phyloP scores from a whole-genome alignment of 192 early-diverging fungal species.

The Kappamyces sp. region DNA sequence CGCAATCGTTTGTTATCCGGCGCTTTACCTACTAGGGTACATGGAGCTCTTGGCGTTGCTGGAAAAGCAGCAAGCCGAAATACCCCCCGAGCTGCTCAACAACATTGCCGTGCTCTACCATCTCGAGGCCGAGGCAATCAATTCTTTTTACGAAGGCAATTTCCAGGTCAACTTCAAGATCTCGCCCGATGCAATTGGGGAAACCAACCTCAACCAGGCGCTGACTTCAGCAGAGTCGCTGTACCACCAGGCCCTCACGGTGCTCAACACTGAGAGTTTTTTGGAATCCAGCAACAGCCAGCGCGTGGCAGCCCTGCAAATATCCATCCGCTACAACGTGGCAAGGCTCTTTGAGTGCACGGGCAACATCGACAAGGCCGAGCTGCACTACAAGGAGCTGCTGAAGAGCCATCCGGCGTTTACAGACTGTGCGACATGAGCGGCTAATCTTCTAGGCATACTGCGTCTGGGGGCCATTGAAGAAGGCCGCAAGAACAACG shows the following conservation, averaged over 20 bases:
- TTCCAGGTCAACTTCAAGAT: slow-evolving; percentile 38
- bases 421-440: slow-evolving; percentile 46
- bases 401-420: slow-evolving; percentile 63
- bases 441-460: slow-evolving; percentile 38
- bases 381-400: slow-evolving; percentile 60
- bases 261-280: not conserved
- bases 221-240: slow-evolving; percentile 2
- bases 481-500: slow-evolving; percentile 39
- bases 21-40: slow-evolving; percentile 21
- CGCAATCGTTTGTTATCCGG: not conserved
- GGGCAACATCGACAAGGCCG: slow-evolving; percentile 48
- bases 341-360: slow-evolving; percentile 30
- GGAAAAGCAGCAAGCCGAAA: slow-evolving; percentile 10
- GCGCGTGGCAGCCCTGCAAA: slow-evolving; percentile 9
- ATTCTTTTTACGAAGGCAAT: slow-evolving; percentile 27
- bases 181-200: slow-evolving; percentile 1
- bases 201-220: slow-evolving; percentile 21
- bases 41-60: slow-evolving; percentile 26
- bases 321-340: slow-evolving; percentile 71
- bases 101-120: slow-evolving; percentile 82
- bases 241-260: not conserved
- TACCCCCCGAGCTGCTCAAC: slow-evolving; percentile 69
- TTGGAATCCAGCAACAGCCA: slow-evolving; percentile 16
- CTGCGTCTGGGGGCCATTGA: slow-evolving; percentile 73
- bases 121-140: slow-evolving; percentile 42